These are phyloP conservation scores for Starmera caribaea DNA, from an alignment of 805 yeast species.

Conservation along the genomic window DNA sequence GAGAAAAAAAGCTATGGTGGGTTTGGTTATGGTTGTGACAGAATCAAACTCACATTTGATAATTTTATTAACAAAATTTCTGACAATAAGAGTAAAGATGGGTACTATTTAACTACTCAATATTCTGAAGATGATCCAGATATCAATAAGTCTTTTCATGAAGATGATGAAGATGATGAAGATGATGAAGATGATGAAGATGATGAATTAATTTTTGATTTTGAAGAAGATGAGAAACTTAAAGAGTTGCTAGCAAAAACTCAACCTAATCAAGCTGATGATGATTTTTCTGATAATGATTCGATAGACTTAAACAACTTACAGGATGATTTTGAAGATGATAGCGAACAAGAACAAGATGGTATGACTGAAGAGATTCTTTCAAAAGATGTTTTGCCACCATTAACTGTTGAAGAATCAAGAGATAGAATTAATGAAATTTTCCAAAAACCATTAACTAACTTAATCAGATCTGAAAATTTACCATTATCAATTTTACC, in stretches of 20 bases:
- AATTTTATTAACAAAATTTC: constrained; percentile 36
- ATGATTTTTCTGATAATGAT: constrained; percentile 26
- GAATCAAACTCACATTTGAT: constrained; percentile 39
- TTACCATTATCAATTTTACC: constrained; percentile 34
- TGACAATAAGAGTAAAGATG: constrained; percentile 25
- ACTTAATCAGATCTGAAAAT: constrained; percentile 18
- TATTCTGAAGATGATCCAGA: constrained; percentile 39
- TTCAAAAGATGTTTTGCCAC: constrained; percentile 3
- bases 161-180: constrained; percentile 10
- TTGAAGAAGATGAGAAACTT: constrained; percentile 6
- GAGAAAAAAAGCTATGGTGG: constrained; percentile 53
- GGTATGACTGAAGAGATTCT: constrained; percentile 6
- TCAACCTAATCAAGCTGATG: constrained; percentile 7
- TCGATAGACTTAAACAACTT: constrained; percentile 34
- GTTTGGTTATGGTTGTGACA: constrained; percentile 53
- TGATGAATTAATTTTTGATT: constrained; percentile 11
- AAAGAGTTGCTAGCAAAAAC: constrained; percentile 14
- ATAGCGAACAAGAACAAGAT: constrained; percentile 14
- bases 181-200: constrained; percentile 8
- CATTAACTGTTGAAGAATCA: constrained; percentile 24
- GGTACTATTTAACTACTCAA: constrained; percentile 61
- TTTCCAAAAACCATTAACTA: constrained; percentile 54
- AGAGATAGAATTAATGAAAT: constrained; percentile 37
- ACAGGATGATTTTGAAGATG: constrained; percentile 42
- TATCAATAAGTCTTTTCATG: constrained; percentile 10